These are phyloP conservation scores for Fusarium sp. DNA, from an alignment of 2,329 filamentous ascomycete species.

Conservation along the genomic window DNA sequence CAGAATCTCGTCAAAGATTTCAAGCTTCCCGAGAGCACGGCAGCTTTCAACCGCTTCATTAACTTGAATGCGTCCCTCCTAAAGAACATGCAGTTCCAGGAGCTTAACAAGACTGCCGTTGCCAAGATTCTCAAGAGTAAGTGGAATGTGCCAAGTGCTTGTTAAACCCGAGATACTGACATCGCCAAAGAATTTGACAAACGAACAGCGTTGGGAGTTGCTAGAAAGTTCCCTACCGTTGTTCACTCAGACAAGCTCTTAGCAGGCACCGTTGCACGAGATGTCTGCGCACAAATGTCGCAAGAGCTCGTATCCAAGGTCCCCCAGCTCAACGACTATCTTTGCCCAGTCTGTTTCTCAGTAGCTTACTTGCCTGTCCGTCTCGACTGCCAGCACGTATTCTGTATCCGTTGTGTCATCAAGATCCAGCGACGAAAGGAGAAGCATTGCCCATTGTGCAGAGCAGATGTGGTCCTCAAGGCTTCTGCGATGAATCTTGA, in stretches of 20 bases:
- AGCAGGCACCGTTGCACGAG: constrained; percentile 74
- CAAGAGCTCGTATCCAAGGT: constrained; percentile 76
- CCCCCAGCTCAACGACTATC: constrained; percentile 85
- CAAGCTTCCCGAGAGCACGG: constrained; percentile 70
- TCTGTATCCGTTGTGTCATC: constrained; percentile 86
- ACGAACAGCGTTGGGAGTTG: constrained; percentile 77
- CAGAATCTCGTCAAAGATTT: constrained; percentile 68
- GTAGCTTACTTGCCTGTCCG: constrained; percentile 86
- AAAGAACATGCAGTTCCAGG: constrained; percentile 83
- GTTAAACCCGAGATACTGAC: constrained; percentile 12
- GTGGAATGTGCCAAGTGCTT: constrained; percentile 35
- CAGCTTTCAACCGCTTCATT: constrained; percentile 74
- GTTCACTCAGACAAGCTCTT: constrained; percentile 69
- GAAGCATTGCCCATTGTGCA: constrained; percentile 78
- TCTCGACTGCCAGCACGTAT: constrained; percentile 77
- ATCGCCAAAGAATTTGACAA: constrained; percentile 82
- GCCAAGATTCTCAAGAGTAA: constrained; percentile 86
- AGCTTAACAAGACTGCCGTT: constrained; percentile 81
- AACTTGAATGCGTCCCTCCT: constrained; percentile 78
- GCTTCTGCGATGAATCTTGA: constrained; percentile 79
- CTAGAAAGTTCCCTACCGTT: constrained; percentile 67
- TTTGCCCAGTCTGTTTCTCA: constrained; percentile 81
- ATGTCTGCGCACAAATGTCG: constrained; percentile 78
- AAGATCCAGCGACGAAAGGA: constrained; percentile 78
- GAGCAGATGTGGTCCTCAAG: constrained; percentile 74